Evolutionary conservation across 2,329 filamentous ascomycete genomes (phyloP).

Genomic region (Alternaria rosae): DNA sequence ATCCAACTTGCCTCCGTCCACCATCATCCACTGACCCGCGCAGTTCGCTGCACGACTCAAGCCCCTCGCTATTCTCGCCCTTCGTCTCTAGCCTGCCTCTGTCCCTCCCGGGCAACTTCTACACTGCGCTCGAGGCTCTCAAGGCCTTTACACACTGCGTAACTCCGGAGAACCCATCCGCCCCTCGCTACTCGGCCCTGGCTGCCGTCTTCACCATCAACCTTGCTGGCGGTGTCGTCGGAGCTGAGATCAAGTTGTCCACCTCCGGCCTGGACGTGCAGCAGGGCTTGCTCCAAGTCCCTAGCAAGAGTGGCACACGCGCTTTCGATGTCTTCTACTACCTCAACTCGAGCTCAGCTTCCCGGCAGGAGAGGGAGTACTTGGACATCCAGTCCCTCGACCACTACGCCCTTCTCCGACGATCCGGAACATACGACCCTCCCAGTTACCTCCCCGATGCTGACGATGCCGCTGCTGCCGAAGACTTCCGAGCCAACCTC

Average conservation of each 20-base stretch:
- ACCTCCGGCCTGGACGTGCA: slow-evolving; percentile 86
- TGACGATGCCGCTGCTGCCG: slow-evolving; percentile 89
- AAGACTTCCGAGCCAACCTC: slow-evolving; percentile 86
- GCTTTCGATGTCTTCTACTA: slow-evolving; percentile 99
- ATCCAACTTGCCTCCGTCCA: not conserved
- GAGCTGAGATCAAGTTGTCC: slow-evolving; percentile 78
- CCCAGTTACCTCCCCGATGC: slow-evolving; percentile 90
- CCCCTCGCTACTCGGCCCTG: slow-evolving; percentile 79
- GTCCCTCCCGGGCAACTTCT: slow-evolving; percentile 75
- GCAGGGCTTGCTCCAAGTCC: slow-evolving; percentile 80
- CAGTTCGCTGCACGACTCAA: slow-evolving; percentile 87
- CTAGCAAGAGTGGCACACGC: slow-evolving; percentile 79
- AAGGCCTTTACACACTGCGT: slow-evolving; percentile 87
- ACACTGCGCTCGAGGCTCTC: slow-evolving; percentile 80
- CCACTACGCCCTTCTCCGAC: slow-evolving; percentile 78
- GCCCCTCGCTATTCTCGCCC: slow-evolving; percentile 81
- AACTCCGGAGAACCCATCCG: slow-evolving; percentile 87
- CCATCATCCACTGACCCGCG: slow-evolving; percentile 16
- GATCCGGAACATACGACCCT: slow-evolving; percentile 83
- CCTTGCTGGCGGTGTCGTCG: slow-evolving; percentile 78
- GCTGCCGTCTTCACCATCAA: slow-evolving; percentile 83
- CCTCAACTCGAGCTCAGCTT: slow-evolving; percentile 88
- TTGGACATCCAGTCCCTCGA: slow-evolving; percentile 79
- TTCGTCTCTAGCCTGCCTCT: slow-evolving; percentile 85
- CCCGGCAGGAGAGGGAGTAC: slow-evolving; percentile 86